Conservation (phyloP, 768 basidiomycete genomes). For the Naematelia encephala region DNA sequence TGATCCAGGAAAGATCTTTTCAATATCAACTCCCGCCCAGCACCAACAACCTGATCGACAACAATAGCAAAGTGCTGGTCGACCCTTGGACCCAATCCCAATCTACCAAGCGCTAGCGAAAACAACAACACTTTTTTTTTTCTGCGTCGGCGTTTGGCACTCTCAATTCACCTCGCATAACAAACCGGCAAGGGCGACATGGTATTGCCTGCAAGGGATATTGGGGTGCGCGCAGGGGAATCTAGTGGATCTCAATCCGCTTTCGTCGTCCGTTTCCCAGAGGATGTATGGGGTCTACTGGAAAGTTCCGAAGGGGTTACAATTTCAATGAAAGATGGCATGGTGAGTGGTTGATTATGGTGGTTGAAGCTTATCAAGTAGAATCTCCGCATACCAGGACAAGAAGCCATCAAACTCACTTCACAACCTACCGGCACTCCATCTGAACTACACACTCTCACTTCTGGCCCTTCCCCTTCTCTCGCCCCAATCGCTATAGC, state of each 20-base stretch:
- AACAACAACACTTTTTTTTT: too few species aligned
- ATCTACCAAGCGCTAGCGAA: too few species aligned
- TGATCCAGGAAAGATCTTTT: too few species aligned
- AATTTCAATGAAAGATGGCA: constrained; percentile 10
- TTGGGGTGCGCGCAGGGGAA: neutral
- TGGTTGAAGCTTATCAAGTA: constrained; percentile 4
- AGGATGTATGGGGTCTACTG: constrained; percentile 29
- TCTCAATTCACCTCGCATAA: too few species aligned
- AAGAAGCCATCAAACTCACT: constrained; percentile 17
- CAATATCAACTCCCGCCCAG: too few species aligned
- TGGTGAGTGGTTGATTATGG: constrained; percentile 14
- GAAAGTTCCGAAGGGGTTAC: constrained; percentile 10
- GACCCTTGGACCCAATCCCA: too few species aligned
- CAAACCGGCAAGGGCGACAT: neutral
- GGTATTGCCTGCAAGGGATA: neutral
- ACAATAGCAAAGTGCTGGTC: too few species aligned
- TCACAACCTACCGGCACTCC: constrained; percentile 15
- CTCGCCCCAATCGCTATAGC: constrained; percentile 22
- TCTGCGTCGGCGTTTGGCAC: too few species aligned
- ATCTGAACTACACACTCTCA: constrained; percentile 29
- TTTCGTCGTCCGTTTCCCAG: constrained; percentile 29
- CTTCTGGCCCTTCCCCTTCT: constrained; percentile 1
- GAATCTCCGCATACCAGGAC: constrained; percentile 21
- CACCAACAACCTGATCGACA: too few species aligned
- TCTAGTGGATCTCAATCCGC: constrained; percentile 16